phyloP scores from a whole-genome alignment of 768 basidiomycete species.

The Tylopilus subfusipes region DNA sequence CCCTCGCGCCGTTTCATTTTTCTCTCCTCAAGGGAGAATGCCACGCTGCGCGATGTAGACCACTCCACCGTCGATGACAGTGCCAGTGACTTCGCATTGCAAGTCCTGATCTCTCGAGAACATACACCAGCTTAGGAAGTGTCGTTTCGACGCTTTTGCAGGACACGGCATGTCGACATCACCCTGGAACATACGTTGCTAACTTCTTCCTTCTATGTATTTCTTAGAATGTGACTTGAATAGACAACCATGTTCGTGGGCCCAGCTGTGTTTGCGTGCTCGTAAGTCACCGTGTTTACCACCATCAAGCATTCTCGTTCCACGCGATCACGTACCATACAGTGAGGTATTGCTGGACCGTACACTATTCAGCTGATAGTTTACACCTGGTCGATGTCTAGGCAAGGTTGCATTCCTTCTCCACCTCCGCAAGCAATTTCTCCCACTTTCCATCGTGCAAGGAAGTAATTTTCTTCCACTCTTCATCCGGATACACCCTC shows the following conservation, averaged over 20 bases:
- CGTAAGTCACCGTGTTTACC: neutral
- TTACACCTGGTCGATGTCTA: neutral
- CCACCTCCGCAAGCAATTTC: slow-evolving; percentile 21
- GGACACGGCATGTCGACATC: slow-evolving; percentile 63
- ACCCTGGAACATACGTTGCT: slow-evolving; percentile 45
- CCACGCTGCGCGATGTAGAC: slow-evolving; percentile 62
- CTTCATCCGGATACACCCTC: slow-evolving; percentile 19
- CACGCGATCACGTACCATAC: neutral
- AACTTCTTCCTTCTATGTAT: neutral
- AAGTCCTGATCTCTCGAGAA: slow-evolving; percentile 57
- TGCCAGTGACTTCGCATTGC: slow-evolving; percentile 54
- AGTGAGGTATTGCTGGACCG: neutral
- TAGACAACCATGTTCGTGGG: neutral
- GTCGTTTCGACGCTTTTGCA: slow-evolving; percentile 49
- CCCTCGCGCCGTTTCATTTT: neutral
- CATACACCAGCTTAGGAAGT: slow-evolving; percentile 59
- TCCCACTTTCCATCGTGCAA: slow-evolving; percentile 29
- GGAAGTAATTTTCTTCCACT: slow-evolving; percentile 26
- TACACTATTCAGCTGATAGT: neutral
- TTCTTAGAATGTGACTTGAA: neutral
- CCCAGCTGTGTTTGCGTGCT: neutral
- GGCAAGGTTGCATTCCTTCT: slow-evolving; percentile 24
- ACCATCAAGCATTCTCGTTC: neutral
- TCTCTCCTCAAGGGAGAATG: slow-evolving; percentile 46
- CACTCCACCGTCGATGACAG: slow-evolving; percentile 54